phyloP scores from a whole-genome alignment of 2,329 filamentous ascomycete species.

The Chalara sp. region DNA sequence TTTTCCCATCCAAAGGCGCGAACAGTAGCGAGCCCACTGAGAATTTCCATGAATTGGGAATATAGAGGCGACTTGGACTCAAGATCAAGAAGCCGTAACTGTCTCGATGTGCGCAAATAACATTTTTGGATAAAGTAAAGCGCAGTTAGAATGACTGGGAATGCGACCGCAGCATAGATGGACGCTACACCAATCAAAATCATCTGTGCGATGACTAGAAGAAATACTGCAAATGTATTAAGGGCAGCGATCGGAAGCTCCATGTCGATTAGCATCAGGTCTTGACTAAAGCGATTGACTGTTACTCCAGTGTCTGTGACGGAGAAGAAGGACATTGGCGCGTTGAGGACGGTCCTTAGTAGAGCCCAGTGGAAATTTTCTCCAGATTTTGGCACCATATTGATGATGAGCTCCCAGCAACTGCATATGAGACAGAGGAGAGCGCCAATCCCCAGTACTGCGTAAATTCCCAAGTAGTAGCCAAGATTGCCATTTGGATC shows the following conservation, averaged over 20 bases:
- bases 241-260: slow-evolving; percentile 17
- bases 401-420: slow-evolving; percentile 38
- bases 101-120: slow-evolving; percentile 41
- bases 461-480: slow-evolving; percentile 15
- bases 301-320: slow-evolving; percentile 27
- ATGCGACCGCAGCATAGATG: not conserved
- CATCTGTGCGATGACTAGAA: not conserved
- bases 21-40: slow-evolving; percentile 37
- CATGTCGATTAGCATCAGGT: slow-evolving; percentile 23
- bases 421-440: slow-evolving; percentile 8
- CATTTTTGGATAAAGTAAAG: slow-evolving; percentile 29
- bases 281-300: slow-evolving; percentile 21
- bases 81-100: slow-evolving; percentile 41
- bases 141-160: not conserved
- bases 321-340: slow-evolving; percentile 36
- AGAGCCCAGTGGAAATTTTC: slow-evolving; percentile 40
- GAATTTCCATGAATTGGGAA: slow-evolving; percentile 40
- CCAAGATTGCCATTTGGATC: slow-evolving; percentile 17
- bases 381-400: slow-evolving; percentile 46
- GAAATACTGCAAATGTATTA: not conserved
- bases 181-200: slow-evolving; percentile 2
- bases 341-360: slow-evolving; percentile 36
- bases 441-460: slow-evolving; percentile 17
- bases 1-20: slow-evolving; percentile 25
- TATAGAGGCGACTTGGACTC: slow-evolving; percentile 39